These are phyloP conservation scores for Leishmania guyanensis DNA, from an alignment of 208 protist species.

Conservation along the genomic window DNA sequence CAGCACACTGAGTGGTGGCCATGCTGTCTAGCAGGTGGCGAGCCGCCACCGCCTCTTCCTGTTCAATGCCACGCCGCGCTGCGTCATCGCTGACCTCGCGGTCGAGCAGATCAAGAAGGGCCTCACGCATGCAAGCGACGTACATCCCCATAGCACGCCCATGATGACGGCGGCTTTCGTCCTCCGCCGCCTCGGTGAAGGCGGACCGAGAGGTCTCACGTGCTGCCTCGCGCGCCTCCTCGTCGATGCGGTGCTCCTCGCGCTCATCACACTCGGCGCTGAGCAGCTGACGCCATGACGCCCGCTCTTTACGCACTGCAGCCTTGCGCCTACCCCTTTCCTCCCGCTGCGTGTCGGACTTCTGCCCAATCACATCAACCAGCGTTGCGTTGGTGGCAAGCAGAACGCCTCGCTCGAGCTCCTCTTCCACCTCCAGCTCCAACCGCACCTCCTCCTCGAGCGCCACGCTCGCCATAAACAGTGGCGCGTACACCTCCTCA, in stretches of 20 bases:
- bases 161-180: constrained; percentile 6
- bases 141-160: constrained; percentile 13
- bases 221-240: constrained; percentile 16
- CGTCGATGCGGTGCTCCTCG: constrained; percentile 33
- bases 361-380: constrained; percentile 7
- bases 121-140: constrained; percentile 9
- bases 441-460: constrained; percentile 12
- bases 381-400: background rate
- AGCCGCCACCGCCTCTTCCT: constrained; percentile 17
- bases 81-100: constrained; percentile 8
- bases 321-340: constrained; percentile 18
- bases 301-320: constrained; percentile 21
- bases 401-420: constrained; percentile 18
- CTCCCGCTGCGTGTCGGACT: constrained; percentile 10
- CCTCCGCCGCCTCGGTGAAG: constrained; percentile 6
- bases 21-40: constrained; percentile 7
- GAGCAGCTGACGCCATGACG: constrained; percentile 25
- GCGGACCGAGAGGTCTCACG: background rate
- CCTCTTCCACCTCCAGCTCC: constrained; percentile 37
- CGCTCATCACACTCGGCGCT: constrained; percentile 19
- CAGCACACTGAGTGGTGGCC: constrained; percentile 12
- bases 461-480: background rate
- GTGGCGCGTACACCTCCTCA: constrained; percentile 13
- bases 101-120: constrained; percentile 13
- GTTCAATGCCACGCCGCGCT: constrained; percentile 15